Percentiles rank a stretch among this genome's conserved stretches.
These are phyloP conservation scores for Wickerhamiella hasegawae DNA, from an alignment of 805 yeast species.

Conservation along the genomic window DNA sequence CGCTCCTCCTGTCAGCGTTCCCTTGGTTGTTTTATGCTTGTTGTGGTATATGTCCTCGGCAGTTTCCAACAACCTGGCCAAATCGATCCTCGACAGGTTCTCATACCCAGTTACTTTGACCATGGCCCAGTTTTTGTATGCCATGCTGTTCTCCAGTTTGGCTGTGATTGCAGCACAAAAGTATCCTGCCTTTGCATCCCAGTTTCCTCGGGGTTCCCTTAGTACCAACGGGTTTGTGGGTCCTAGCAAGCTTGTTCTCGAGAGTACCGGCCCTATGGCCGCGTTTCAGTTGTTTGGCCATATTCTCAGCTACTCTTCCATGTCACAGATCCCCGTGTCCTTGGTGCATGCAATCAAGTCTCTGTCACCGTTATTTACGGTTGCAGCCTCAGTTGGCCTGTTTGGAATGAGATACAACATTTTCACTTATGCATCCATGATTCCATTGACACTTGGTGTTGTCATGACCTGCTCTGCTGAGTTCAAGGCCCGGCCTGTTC, in stretches of 20 bases:
- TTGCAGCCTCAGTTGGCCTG: constrained; percentile 50
- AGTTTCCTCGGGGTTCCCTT: constrained; percentile 23
- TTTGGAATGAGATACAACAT: constrained; percentile 41
- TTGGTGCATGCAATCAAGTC: constrained; percentile 90
- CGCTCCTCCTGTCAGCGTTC: constrained; percentile 29
- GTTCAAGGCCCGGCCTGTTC: constrained; percentile 33
- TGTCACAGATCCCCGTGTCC: constrained; percentile 82
- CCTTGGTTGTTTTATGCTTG: constrained; percentile 40
- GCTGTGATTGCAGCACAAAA: constrained; percentile 7
- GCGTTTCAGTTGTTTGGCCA: constrained; percentile 86
- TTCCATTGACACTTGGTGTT: constrained; percentile 73
- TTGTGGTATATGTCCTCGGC: constrained; percentile 74
- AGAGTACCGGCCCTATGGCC: constrained; percentile 77
- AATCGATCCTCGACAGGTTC: constrained; percentile 52
- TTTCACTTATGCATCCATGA: constrained; percentile 60
- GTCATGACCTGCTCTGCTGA: constrained; percentile 41
- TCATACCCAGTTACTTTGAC: constrained; percentile 79
- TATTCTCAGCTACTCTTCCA: constrained; percentile 81
- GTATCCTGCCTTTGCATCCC: not conserved
- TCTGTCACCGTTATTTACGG: constrained; percentile 78
- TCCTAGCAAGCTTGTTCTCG: constrained; percentile 17
- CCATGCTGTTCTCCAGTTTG: constrained; percentile 30
- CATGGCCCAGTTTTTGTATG: constrained; percentile 68
- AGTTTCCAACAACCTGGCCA: constrained; percentile 65
- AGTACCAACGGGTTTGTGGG: constrained; percentile 13